Evolutionary conservation across 345 rosid species (phyloP), one percentile per base, ranked within the genome.

Genomic region (Eucalyptus viminalis): DNA sequence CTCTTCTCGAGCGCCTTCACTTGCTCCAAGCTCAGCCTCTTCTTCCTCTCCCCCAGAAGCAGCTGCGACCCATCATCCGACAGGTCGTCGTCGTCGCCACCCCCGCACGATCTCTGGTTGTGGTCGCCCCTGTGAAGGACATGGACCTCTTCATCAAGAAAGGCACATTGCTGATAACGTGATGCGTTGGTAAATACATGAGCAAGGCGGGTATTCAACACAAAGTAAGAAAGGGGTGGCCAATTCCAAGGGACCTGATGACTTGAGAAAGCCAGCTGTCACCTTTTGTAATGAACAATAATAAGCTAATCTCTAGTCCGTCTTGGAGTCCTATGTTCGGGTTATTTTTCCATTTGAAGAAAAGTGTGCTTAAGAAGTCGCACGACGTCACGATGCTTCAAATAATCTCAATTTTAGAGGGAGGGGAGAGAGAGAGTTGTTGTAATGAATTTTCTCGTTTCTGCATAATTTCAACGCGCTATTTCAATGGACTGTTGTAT

Each of bases 1-100:
- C 96, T 95, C 94, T 93, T 95, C 91, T 95, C 97, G 8, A 95
- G 94, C 40, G 96, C 96, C 93, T 94, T 95, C 58, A 95, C 97
- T 92, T 95, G 97, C 90, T 95, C 97, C 88, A 93, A 65, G 91
- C 92, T 95, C 69, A 95, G 93, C 94, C 97, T 94, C 95, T 93
- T 95, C 94, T 95, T 95, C 97, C 86, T 95, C 96, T 95, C 97
- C 86, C 96, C 96, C 25, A 91, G 88, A 72, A 88, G 80, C 58
- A 87, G 88, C 91, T 95, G 95, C 53, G 96, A 95, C 92, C 96
- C 97, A 43, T 89, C 90, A 51, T 89, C 90, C 13, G 90, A 89
- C 56, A 89, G 90, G 45, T 88, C 89, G 58, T 89, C 88, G 3
- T 87, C 90, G 8, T 45, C 90, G 3, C 83, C 81, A 8, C 90